These are phyloP conservation scores for Tulasnella sp. DNA, from an alignment of 768 basidiomycete species.

Conservation along the genomic window DNA sequence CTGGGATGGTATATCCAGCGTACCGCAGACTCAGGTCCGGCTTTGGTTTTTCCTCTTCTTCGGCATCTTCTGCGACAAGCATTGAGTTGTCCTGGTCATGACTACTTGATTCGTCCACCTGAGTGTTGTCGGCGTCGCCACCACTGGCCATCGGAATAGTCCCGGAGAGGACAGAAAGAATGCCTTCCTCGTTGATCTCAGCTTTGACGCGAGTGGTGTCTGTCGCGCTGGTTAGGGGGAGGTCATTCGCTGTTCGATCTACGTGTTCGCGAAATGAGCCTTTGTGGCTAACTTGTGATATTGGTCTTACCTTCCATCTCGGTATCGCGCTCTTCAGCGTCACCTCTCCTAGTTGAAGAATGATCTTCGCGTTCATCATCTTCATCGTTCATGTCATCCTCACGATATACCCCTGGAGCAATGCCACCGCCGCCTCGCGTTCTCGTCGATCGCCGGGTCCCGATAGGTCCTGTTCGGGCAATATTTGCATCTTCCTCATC, in stretches of 20 bases:
- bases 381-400: neutral
- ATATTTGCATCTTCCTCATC: slow-evolving; percentile 10
- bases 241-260: too few species aligned
- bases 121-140: slow-evolving; percentile 6
- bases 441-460: neutral
- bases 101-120: neutral
- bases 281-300: too few species aligned
- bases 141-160: slow-evolving; percentile 10
- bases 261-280: too few species aligned
- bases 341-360: neutral
- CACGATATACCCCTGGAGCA: neutral
- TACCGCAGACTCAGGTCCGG: slow-evolving; percentile 54
- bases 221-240: too few species aligned
- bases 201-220: neutral
- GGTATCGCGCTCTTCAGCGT: neutral
- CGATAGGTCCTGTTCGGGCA: slow-evolving; percentile 17
- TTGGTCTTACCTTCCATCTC: neutral
- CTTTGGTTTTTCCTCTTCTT: slow-evolving; percentile 58
- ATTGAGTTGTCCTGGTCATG: too few species aligned
- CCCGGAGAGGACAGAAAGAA: slow-evolving; percentile 1
- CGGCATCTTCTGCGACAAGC: slow-evolving; percentile 35
- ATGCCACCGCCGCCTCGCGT: neutral
- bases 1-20: slow-evolving; percentile 57
- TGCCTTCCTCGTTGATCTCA: neutral
- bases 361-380: neutral